Percentiles rank a stretch among this genome's conserved stretches.
Conservation (phyloP, 108 stramenopile species). For the Cylindrotheca fusiformis region DNA sequence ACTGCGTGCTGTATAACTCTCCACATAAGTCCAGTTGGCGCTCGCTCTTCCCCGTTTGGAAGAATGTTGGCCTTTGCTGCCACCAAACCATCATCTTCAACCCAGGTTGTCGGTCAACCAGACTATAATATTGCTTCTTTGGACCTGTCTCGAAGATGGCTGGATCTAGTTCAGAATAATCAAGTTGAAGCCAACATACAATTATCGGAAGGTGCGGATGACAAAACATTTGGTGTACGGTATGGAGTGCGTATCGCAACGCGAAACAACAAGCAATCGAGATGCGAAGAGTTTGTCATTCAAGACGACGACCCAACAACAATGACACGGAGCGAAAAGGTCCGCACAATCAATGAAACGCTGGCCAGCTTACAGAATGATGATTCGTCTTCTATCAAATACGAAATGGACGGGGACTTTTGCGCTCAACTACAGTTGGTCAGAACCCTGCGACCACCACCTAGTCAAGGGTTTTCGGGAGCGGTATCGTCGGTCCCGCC, state of each 20-base stretch:
- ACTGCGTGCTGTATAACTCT: too few relatives aligned
- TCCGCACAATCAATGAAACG: slow-evolving; percentile 38
- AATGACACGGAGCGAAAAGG: background rate
- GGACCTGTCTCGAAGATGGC: slow-evolving; percentile 37
- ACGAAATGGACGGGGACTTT: slow-evolving; percentile 31
- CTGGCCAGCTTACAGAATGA: slow-evolving; percentile 26
- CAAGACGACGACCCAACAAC: slow-evolving; percentile 1
- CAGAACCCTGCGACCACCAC: slow-evolving; percentile 54
- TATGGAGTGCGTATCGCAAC: slow-evolving; percentile 36
- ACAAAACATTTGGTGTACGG: slow-evolving; percentile 10
- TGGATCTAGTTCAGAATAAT: slow-evolving; percentile 29
- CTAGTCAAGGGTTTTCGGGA: slow-evolving; percentile 32
- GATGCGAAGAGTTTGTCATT: slow-evolving; percentile 19
- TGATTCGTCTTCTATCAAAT: slow-evolving; percentile 17
- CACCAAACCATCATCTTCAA: too few relatives aligned
- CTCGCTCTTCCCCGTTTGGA: too few relatives aligned
- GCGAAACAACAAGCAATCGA: background rate
- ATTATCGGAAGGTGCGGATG: slow-evolving; percentile 5
- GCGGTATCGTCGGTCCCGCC: slow-evolving; percentile 39
- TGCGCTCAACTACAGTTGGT: slow-evolving; percentile 52
- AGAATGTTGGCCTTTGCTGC: too few relatives aligned
- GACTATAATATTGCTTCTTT: slow-evolving; percentile 23
- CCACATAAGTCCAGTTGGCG: too few relatives aligned
- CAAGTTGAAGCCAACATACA: slow-evolving; percentile 28
- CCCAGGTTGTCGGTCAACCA: slow-evolving; percentile 19